Base-by-base conservation (phyloP, 345 rosid species). In the Angophora floribunda region DNA sequence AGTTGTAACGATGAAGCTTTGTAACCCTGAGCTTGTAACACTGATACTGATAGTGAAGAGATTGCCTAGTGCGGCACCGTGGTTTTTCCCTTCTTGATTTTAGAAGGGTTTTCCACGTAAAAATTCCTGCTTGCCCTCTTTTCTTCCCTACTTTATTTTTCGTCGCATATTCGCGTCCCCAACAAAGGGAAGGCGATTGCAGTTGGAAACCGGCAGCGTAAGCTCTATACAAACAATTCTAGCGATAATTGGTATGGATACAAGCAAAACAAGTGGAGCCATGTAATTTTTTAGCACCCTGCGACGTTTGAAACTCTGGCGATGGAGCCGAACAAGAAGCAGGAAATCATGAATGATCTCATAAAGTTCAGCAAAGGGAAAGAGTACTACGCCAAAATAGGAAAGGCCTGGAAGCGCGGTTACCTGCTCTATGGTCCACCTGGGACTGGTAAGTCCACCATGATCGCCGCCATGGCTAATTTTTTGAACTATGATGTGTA, bases 351-450 rank as follows among this genome's bases (percentile, higher is more conserved):
- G 87, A 91, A 94, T 21, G 97, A 95, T 87, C 90, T 97, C 4
- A 86, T 85, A 2, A 91, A 89, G 50, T 97, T 96, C 90, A 91
- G 91, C 55, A 89, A 91, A 87, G 90, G 92, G 16, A 91, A 95
- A 91, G 95, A 94, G 67, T 95, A 95, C 53, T 97, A 95, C 70
- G 92, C 87, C 5, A 92, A 91, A 88, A 90, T 96, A 47, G 97
- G 96, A 16, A 96, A 96, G 90, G 91, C 94, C 15, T 97, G 99
- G 99, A 97, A 97, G 90, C 87, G 99, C 0, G 96, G 97, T 26
- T 95, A 96, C 91, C 93, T 95, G 26, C 92, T 96, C 45, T 92
- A 91, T 86, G 98, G 97, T 17, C 96, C 96, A 32, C 94, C 98
- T 0, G 96, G 97, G 13, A 95, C 98, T 6, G 99, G 98, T 12